Evolutionary conservation across 1,284 basidiomycete genomes (phyloP).

Genomic region (Cystobasidium sp.): DNA sequence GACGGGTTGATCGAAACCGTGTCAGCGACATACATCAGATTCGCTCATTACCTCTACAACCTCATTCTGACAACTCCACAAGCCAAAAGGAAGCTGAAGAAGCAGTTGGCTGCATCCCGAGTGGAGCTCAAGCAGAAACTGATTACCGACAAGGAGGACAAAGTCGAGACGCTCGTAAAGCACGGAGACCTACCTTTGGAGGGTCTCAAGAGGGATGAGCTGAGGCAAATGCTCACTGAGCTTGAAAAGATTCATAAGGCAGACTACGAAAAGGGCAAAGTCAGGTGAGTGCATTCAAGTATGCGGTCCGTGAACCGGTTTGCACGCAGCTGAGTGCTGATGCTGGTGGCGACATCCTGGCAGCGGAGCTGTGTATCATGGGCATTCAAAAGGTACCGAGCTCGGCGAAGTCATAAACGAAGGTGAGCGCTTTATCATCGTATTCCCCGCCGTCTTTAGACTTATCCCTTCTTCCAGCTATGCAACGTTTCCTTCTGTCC

Average conservation of each 20-base stretch:
- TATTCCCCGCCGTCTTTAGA: background rate
- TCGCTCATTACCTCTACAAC: conserved; percentile 64
- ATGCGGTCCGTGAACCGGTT: background rate
- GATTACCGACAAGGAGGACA: conserved; percentile 42
- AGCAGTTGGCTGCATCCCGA: conserved; percentile 67
- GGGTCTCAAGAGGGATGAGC: conserved; percentile 75
- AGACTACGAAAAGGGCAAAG: conserved; percentile 75
- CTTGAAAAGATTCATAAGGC: conserved; percentile 66
- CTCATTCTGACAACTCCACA: conserved; percentile 72
- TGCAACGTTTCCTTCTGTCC: conserved; percentile 59
- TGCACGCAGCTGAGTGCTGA: background rate
- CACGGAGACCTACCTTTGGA: conserved; percentile 70
- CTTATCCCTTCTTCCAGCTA: conserved; percentile 35
- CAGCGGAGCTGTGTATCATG: conserved; percentile 81
- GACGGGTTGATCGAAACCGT: conserved; percentile 47
- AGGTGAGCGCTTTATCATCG: conserved; percentile 1
- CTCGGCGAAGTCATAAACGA: conserved; percentile 39
- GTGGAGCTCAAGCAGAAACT: conserved; percentile 51
- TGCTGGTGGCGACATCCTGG: background rate
- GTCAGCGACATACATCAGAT: conserved; percentile 44
- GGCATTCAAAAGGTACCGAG: conserved; percentile 37
- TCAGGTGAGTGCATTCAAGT: conserved; percentile 60
- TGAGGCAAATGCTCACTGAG: conserved; percentile 74
- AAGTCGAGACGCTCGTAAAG: conserved; percentile 52
- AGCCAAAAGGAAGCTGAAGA: conserved; percentile 68